Conservation (phyloP, 2,329 filamentous ascomycete species). For the Colletotrichum spaethianum region DNA sequence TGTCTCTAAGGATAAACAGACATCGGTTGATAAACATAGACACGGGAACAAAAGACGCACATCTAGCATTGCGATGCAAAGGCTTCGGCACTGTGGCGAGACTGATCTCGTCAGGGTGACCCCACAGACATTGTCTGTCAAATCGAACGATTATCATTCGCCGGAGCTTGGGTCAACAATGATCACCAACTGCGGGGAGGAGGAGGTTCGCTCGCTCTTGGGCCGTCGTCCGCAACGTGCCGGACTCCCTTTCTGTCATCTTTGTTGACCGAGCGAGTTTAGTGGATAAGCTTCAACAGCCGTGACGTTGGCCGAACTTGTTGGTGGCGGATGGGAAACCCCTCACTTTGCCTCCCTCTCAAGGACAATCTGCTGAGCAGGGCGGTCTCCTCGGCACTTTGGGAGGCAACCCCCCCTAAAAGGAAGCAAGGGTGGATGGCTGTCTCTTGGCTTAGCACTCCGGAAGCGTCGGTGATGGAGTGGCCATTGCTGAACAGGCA, state of each 20-base stretch:
- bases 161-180: conserved; percentile 2
- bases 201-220: neutral
- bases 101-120: conserved; percentile 18
- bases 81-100: conserved; percentile 21
- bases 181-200: conserved; percentile 10
- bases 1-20: neutral
- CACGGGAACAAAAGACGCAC: neutral
- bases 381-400: neutral
- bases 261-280: neutral
- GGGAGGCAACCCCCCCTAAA: neutral
- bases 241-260: conserved; percentile 3
- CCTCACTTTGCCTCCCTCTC: conserved; percentile 29
- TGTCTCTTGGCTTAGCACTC: conserved; percentile 1
- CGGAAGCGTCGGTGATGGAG: conserved; percentile 34
- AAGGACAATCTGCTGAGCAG: conserved; percentile 8
- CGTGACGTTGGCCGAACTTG: conserved; percentile 21
- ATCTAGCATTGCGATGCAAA: neutral
- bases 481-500: conserved; percentile 12
- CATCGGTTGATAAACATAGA: neutral
- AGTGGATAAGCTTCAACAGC: neutral
- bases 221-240: conserved; percentile 6
- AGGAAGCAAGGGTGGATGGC: conserved; percentile 3
- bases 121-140: conserved; percentile 10
- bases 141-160: conserved; percentile 32
- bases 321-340: conserved; percentile 26